A percentile compares a stretch with the other conserved stretches of the same genome.
Conservation (phyloP, 78 protist species). For the Monosiga brevicollis region DNA sequence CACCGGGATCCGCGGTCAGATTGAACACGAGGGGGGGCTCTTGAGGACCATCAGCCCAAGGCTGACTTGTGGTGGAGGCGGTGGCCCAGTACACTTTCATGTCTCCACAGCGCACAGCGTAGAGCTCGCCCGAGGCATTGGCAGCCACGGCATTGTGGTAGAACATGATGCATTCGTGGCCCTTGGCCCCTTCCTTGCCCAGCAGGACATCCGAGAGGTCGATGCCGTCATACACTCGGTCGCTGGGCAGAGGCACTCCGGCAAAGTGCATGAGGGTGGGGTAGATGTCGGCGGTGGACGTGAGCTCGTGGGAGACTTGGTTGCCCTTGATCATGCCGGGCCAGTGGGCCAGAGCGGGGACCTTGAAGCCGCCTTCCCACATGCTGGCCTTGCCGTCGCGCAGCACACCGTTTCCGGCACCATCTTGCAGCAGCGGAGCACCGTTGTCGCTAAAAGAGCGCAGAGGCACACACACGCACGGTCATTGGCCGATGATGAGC, state of each 20-base stretch:
- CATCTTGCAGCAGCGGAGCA: not conserved
- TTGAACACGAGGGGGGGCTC: not conserved
- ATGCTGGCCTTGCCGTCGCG: not conserved
- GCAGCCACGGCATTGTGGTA: not conserved
- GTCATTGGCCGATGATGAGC: too few species aligned
- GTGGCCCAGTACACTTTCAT: not conserved
- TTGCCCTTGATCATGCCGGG: not conserved
- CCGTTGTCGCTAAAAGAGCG: not conserved
- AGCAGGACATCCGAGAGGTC: not conserved
- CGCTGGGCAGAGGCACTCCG: not conserved
- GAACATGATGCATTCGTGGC: not conserved
- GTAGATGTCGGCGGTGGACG: not conserved
- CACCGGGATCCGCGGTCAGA: too few species aligned
- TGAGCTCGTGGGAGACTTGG: not conserved
- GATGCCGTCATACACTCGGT: not conserved
- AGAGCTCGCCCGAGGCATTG: not conserved
- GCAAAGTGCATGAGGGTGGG: not conserved
- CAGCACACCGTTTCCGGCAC: not conserved
- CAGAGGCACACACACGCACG: too few species aligned
- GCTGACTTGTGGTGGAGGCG: not conserved
- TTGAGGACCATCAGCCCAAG: not conserved
- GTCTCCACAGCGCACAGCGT: not conserved
- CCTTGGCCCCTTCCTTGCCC: not conserved
- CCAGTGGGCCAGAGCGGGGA: not conserved
- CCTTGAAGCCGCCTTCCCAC: not conserved